phyloP scores from a whole-genome alignment of 2,329 filamentous ascomycete genomes.

The Aspergillus oerlinghausenensis region DNA sequence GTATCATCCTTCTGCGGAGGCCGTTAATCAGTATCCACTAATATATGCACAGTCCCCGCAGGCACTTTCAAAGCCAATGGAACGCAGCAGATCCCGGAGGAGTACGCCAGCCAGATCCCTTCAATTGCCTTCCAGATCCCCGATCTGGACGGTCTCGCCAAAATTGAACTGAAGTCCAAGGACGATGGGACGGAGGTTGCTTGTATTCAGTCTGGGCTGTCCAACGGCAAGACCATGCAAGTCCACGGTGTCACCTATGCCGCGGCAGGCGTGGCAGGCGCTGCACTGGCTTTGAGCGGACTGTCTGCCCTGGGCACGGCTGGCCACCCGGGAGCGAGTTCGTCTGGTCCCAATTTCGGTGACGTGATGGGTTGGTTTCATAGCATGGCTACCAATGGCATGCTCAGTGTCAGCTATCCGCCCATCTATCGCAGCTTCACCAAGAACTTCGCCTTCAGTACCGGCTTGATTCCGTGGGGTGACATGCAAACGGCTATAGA shows the following conservation, averaged over 20 bases:
- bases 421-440: slow-evolving; percentile 82
- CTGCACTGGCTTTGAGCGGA: slow-evolving; percentile 69
- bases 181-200: slow-evolving; percentile 63
- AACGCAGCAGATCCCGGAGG: slow-evolving; percentile 63
- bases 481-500: slow-evolving; percentile 78
- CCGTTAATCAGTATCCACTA: slow-evolving; percentile 15
- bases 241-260: slow-evolving; percentile 75
- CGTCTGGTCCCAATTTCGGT: slow-evolving; percentile 75
- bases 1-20: slow-evolving; percentile 21
- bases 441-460: slow-evolving; percentile 91
- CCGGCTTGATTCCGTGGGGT: slow-evolving; percentile 78
- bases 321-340: slow-evolving; percentile 56
- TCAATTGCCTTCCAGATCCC: slow-evolving; percentile 85
- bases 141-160: slow-evolving; percentile 82
- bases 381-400: slow-evolving; percentile 89
- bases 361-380: slow-evolving; percentile 90
- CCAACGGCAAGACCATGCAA: slow-evolving; percentile 79
- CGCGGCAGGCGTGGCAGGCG: slow-evolving; percentile 79
- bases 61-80: slow-evolving; percentile 71
- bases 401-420: slow-evolving; percentile 88
- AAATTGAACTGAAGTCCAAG: slow-evolving; percentile 64
- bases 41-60: slow-evolving; percentile 58
- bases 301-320: slow-evolving; percentile 63
- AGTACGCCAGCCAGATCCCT: slow-evolving; percentile 73
- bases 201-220: slow-evolving; percentile 75